A percentile compares a stretch with the other conserved stretches of the same genome.
These are phyloP conservation scores for Monosporozyma aerobia DNA, from an alignment of 805 yeast species.

Conservation along the genomic window DNA sequence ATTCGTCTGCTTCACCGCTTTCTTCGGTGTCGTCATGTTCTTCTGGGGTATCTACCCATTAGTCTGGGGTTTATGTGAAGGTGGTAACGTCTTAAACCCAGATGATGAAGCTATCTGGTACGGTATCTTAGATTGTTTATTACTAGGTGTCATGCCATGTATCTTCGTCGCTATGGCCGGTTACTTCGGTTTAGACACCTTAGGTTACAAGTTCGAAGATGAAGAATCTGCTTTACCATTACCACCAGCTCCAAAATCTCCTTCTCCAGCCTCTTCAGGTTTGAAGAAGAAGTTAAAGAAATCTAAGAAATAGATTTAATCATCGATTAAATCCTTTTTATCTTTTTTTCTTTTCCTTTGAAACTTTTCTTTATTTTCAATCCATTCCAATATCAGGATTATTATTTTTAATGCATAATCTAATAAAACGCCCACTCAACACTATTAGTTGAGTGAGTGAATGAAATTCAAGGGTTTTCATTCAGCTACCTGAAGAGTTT, in stretches of 20 bases:
- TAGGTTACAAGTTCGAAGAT: constrained; percentile 10
- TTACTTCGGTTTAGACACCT: constrained; percentile 17
- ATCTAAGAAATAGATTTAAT: not conserved
- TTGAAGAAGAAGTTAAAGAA: constrained; percentile 14
- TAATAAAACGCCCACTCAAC: not conserved
- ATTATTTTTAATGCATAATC: not conserved
- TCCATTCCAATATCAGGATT: not conserved
- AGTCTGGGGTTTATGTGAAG: constrained; percentile 36
- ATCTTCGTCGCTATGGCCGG: constrained; percentile 16
- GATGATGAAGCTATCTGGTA: constrained; percentile 52
- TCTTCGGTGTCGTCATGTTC: constrained; percentile 17
- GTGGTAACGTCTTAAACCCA: constrained; percentile 52
- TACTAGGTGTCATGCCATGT: constrained; percentile 30
- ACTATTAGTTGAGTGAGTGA: not conserved
- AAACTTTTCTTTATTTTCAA: not conserved
- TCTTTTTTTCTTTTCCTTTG: not conserved
- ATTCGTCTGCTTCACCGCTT: constrained; percentile 14
- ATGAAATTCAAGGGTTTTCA: not conserved
- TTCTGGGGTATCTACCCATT: constrained; percentile 36
- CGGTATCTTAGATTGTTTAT: constrained; percentile 46
- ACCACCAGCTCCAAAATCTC: constrained; percentile 4
- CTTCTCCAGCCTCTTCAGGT: constrained; percentile 12
- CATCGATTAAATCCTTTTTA: not conserved
- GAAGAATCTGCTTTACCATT: constrained; percentile 6
- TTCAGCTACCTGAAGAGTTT: not conserved